phyloP scores from a whole-genome alignment of 2,329 filamentous ascomycete species.

The Penicillium expansum region DNA sequence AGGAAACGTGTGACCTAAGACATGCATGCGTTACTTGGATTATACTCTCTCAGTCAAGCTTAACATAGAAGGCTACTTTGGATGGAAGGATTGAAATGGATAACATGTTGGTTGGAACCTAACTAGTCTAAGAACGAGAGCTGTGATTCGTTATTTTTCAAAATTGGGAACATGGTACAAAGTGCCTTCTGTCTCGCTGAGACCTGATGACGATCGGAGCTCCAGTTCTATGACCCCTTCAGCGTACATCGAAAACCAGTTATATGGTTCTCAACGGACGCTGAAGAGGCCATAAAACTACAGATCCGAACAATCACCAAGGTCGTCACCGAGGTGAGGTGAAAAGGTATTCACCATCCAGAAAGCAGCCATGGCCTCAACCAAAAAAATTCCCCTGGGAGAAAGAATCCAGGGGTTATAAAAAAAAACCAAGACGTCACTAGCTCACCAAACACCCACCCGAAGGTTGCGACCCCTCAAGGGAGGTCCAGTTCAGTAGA shows the following conservation, averaged over 20 bases:
- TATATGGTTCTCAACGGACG: constrained; percentile 7
- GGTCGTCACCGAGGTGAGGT: background rate
- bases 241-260: constrained; percentile 10
- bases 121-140: background rate
- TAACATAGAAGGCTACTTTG: background rate
- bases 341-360: background rate
- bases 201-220: background rate
- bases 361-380: background rate
- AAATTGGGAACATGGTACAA: background rate
- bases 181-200: background rate
- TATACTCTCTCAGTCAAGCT: background rate
- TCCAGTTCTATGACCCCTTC: constrained; percentile 5
- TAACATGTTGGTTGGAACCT: background rate
- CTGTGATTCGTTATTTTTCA: background rate
- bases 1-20: too few relatives aligned
- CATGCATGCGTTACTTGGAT: too few relatives aligned
- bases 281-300: constrained; percentile 8
- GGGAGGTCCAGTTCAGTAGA: background rate
- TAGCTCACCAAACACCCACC: background rate
- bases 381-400: background rate
- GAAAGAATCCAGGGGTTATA: background rate
- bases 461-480: background rate
- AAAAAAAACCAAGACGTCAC: background rate
- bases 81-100: background rate
- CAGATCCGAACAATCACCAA: background rate